Base-by-base conservation (phyloP, 768 basidiomycete species). In the Chlorophyllum brunneum region DNA sequence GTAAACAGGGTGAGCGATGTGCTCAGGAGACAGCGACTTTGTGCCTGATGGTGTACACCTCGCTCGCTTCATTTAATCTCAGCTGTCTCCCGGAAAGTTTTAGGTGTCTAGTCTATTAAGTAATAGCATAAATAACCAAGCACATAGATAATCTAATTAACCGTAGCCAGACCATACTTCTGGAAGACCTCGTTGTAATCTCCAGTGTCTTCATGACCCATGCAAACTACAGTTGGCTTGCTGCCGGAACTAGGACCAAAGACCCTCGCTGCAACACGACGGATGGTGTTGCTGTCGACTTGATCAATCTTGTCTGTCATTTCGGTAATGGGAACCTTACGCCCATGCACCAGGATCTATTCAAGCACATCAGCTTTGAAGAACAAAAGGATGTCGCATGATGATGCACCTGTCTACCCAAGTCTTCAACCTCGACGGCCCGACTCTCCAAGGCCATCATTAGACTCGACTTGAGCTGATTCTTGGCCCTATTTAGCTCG, bases 381-480 rank as follows among this genome's bases (percentile, higher is more conserved):
- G 10, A 36, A 51, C 10, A 29, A 16, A 2, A 46, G 45, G 1
- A 47, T 36, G 43, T 47, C 41, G 16, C 45, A 13, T 45, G 44
- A 38, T 50, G 34, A 26, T 41, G 22, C 60, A 85, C 86, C 81
- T 97, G 95, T 53, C 95, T 79, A 29, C 95, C 95, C 5, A 97
- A 77, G 66, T 97, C 91, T 63, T 92, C 90, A 7, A 94, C 90
- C 61, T 86, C 87, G 4, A 92, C 79, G 11, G 88, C 79, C 27
- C 88, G 73, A 61, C 89, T 92, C 70, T 97, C 94, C 39, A 98
- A 69, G 2, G 92, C 90, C 95, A 98, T 98, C 74, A 93, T 89
- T 56, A 98, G 70, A 43, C 84, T 87, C 20, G 86, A 88, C 67
- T 92, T 92, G 56, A 98, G 82, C 75, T 98, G 95, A 63, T 98